Evolutionary conservation across 108 stramenopile species (phyloP).

Genomic region (Skeletonema costatum): DNA sequence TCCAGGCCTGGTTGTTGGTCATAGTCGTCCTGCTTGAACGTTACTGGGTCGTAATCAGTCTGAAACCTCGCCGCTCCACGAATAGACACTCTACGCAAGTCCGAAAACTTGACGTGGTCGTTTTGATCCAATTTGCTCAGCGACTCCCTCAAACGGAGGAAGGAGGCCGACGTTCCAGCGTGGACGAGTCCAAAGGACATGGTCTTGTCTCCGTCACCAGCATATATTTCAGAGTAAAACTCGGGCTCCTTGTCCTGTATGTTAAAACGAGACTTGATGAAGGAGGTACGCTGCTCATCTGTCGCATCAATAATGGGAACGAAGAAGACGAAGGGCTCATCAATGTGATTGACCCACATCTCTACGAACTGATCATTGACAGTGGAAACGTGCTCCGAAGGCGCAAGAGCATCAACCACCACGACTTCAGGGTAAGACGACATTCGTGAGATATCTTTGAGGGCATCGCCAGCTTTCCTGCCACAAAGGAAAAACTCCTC

Average conservation of each 20-base stretch:
- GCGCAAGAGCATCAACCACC: too few species aligned
- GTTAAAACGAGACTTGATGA: constrained; percentile 40
- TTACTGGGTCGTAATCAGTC: constrained; percentile 25
- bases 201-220: constrained; percentile 41
- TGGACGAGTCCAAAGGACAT: constrained; percentile 49
- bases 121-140: constrained; percentile 1
- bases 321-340: constrained; percentile 26
- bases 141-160: too few species aligned
- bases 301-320: constrained; percentile 35
- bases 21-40: constrained; percentile 54
- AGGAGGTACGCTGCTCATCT: constrained; percentile 25
- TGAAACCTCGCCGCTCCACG: constrained; percentile 46
- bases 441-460: too few species aligned
- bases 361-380: constrained; percentile 20
- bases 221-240: constrained; percentile 41
- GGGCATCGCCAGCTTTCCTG: too few species aligned
- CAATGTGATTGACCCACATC: constrained; percentile 6
- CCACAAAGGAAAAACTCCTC: too few species aligned
- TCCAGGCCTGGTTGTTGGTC: constrained; percentile 55
- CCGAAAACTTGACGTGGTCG: constrained; percentile 25
- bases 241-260: constrained; percentile 25
- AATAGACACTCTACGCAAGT: constrained; percentile 41
- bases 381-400: too few species aligned
- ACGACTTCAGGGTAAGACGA: too few species aligned
- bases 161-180: too few species aligned